Base-by-base conservation (phyloP, 148 eudicot species). In the Linanthus parryae region DNA sequence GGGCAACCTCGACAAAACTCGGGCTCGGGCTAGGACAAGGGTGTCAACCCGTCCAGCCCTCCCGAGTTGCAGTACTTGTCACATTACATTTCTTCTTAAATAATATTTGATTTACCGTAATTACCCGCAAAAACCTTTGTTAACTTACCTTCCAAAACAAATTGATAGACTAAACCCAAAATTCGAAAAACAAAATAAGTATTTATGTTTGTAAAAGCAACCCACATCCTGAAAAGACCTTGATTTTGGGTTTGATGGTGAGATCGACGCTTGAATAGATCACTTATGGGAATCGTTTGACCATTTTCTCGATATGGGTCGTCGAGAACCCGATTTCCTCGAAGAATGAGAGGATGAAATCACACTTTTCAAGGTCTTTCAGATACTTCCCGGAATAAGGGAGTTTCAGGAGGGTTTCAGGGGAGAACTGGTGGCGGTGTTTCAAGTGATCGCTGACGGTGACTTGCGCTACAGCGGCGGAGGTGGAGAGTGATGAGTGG, bases 141-240 rank as follows among this genome's bases (percentile, higher is more conserved):
- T n/a, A n/a, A n/a, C n/a, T n/a, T n/a, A n/a, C n/a, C n/a, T n/a
- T n/a, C n/a, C n/a, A n/a, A n/a, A n/a, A n/a, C n/a, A n/a, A n/a
- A n/a, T n/a, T n/a, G n/a, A n/a, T n/a, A n/a, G n/a, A n/a, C n/a
- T n/a, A n/a, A n/a, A n/a, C n/a, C n/a, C n/a, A n/a, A n/a, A n/a
- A n/a, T n/a, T n/a, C n/a, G n/a, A n/a, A n/a, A n/a, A n/a, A n/a
- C n/a, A n/a, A n/a, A n/a, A n/a, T n/a, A n/a, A n/a, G n/a, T n/a
- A n/a, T n/a, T n/a, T n/a, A n/a, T n/a, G n/a, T n/a, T n/a, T 10
- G 17, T 21, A 8, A 14, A 29, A 21, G 22, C 63, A 48, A 7
- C 53, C 74, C 34, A 52, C 27, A 4, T 67, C 61, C 20, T 15
- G 48, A n/a, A 21, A 69, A 38, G 10, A 21, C 7, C 37, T 59